Evolutionary conservation across 1,139 yeast genomes (phyloP).

Genomic region (Lodderomyces oxycetoniae): DNA sequence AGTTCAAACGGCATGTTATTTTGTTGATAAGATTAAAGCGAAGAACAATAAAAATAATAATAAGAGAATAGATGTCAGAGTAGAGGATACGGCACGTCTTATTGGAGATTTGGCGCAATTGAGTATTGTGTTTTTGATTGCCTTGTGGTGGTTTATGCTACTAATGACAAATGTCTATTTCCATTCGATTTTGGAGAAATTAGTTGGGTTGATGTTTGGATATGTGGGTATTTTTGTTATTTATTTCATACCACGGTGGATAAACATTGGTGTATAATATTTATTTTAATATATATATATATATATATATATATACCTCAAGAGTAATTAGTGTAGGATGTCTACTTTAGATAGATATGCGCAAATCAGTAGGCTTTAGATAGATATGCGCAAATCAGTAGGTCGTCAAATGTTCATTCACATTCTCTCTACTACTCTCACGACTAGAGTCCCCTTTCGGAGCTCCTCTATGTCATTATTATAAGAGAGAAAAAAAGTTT

Average conservation of each 20-base stretch:
- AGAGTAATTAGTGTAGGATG: too few relatives aligned
- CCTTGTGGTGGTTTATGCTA: slow-evolving; percentile 83
- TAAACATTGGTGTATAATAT: not conserved
- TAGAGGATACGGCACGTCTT: slow-evolving; percentile 49
- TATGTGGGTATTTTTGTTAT: slow-evolving; percentile 36
- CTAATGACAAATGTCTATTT: slow-evolving; percentile 79
- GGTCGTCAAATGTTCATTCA: too few relatives aligned
- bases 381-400: too few relatives aligned
- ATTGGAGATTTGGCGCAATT: slow-evolving; percentile 20
- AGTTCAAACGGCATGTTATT: slow-evolving; percentile 41
- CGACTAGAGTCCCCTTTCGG: too few relatives aligned
- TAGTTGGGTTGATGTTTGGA: slow-evolving; percentile 63
- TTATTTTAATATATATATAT: too few relatives aligned
- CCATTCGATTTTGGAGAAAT: slow-evolving; percentile 73
- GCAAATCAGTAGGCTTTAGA: too few relatives aligned
- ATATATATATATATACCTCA: too few relatives aligned
- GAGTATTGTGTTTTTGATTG: slow-evolving; percentile 39
- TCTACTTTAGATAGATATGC: too few relatives aligned
- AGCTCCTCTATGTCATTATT: too few relatives aligned
- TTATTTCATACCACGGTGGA: slow-evolving; percentile 11
- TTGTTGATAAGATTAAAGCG: slow-evolving; percentile 83
- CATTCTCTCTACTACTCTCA: too few relatives aligned
- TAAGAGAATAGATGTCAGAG: slow-evolving; percentile 59
- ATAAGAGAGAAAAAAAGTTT: too few relatives aligned
- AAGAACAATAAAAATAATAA: slow-evolving; percentile 74